A percentile compares a stretch with the other conserved stretches of the same genome.
Evolutionary conservation across 1,284 basidiomycete genomes (phyloP).

Genomic region (Pseudozyma sp.): DNA sequence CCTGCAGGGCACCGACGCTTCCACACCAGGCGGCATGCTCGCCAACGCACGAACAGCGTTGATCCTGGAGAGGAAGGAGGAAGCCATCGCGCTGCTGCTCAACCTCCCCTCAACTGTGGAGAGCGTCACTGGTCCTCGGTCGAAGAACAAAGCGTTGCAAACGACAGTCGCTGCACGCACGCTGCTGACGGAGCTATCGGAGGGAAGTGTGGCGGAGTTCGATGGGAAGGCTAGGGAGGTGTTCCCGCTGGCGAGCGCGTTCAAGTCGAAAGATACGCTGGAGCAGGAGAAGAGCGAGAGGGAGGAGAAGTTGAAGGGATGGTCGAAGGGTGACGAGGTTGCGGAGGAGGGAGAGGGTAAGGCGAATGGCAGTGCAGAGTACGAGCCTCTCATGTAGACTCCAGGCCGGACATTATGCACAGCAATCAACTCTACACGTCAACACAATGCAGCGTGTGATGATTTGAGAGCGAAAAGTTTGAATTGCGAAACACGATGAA

Average conservation of each 20-base stretch:
- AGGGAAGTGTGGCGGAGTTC: slow-evolving; percentile 51
- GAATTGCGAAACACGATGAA: background rate
- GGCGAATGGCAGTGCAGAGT: slow-evolving; percentile 1
- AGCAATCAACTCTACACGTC: background rate
- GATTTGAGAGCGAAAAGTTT: background rate
- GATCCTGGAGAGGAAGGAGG: slow-evolving; percentile 13
- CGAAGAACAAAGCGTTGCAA: slow-evolving; percentile 15
- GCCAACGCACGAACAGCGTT: slow-evolving; percentile 20
- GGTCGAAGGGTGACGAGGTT: slow-evolving; percentile 11
- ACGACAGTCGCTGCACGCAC: slow-evolving; percentile 10
- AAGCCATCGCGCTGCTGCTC: slow-evolving; percentile 29
- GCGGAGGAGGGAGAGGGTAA: background rate
- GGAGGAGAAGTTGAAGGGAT: slow-evolving; percentile 10
- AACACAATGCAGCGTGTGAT: background rate
- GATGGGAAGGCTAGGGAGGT: slow-evolving; percentile 51
- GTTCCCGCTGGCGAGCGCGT: slow-evolving; percentile 69
- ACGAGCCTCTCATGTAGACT: slow-evolving; percentile 20
- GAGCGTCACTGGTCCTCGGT: background rate
- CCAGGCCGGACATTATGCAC: background rate
- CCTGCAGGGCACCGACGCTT: slow-evolving; percentile 6
- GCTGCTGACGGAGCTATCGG: slow-evolving; percentile 18
- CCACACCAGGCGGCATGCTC: slow-evolving; percentile 6
- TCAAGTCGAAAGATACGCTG: slow-evolving; percentile 63
- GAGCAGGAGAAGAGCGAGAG: slow-evolving; percentile 40
- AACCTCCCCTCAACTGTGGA: slow-evolving; percentile 14